Conservation (phyloP, 192 early-diverging fungal genomes). For the Blastocladiella britannica region DNA sequence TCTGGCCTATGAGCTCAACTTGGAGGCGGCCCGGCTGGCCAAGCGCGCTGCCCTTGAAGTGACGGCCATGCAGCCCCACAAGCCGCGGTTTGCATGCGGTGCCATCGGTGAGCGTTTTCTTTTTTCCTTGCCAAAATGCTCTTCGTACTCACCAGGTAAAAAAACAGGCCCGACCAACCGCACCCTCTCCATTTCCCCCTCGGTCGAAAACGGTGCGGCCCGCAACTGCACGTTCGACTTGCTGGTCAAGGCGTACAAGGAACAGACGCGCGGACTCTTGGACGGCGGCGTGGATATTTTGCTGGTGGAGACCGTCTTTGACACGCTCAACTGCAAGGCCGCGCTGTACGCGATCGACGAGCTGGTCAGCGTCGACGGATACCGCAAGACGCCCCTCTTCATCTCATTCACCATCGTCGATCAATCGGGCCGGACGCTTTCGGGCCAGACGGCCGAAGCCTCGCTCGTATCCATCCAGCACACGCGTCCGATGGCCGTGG, state of each 20-base stretch:
- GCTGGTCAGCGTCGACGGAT: constrained; percentile 58
- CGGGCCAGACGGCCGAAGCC: constrained; percentile 90
- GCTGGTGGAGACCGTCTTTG: constrained; percentile 91
- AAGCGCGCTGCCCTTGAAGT: constrained; percentile 62
- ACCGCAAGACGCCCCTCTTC: constrained; percentile 45
- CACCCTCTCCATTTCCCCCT: constrained; percentile 88
- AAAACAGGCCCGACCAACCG: constrained; percentile 73
- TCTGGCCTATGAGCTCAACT: constrained; percentile 79
- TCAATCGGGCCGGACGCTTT: constrained; percentile 83
- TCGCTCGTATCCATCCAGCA: constrained; percentile 73
- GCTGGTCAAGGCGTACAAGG: constrained; percentile 71
- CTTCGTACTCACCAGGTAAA: background rate
- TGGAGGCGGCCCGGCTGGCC: constrained; percentile 67
- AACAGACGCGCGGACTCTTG: constrained; percentile 73
- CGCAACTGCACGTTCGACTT: constrained; percentile 91
- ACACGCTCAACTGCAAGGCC: constrained; percentile 93
- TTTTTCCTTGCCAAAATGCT: background rate
- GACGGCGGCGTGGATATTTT: constrained; percentile 86
- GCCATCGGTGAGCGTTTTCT: constrained; percentile 23
- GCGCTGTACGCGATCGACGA: constrained; percentile 79
- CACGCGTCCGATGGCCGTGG: constrained; percentile 65
- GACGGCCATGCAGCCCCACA: constrained; percentile 46
- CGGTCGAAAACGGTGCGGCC: constrained; percentile 84
- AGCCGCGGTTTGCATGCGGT: constrained; percentile 78
- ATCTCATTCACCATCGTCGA: constrained; percentile 91